Conservation (phyloP, 306 rosid species). For the Lathyrus sativus region DNA sequence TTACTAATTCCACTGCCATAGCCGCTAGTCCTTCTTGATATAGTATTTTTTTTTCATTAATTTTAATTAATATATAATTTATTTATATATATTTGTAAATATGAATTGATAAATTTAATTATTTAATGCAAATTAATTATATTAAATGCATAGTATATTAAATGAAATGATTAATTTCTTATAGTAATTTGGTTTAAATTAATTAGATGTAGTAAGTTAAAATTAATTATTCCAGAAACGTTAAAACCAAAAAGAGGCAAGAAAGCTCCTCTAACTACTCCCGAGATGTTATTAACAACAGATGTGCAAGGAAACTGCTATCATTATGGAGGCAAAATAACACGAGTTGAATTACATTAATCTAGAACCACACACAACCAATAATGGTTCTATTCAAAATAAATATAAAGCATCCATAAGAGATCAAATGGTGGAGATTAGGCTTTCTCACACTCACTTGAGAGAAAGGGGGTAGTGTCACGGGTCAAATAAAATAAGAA, state of each 20-base stretch:
- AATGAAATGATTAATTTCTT: no score
- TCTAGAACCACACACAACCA: background rate
- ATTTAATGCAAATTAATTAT: no score
- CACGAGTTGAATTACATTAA: background rate
- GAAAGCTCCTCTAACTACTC: constrained; percentile 9
- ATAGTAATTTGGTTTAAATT: no score
- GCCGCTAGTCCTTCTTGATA: no score
- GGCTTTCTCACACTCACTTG: background rate
- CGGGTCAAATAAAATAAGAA: background rate
- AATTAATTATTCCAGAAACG: background rate
- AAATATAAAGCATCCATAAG: background rate
- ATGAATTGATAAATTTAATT: no score
- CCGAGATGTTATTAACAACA: background rate
- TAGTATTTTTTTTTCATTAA: no score
- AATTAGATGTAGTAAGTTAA: no score
- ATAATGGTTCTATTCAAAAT: background rate
- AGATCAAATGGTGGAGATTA: background rate
- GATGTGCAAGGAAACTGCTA: background rate
- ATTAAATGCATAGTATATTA: no score
- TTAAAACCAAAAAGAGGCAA: background rate
- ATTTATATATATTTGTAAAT: no score
- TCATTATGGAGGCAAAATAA: no score
- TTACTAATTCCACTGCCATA: no score
- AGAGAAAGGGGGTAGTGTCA: background rate
- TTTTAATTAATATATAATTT: no score